Base-by-base conservation (phyloP, 768 basidiomycete genomes). In the Agaricus blazei region DNA sequence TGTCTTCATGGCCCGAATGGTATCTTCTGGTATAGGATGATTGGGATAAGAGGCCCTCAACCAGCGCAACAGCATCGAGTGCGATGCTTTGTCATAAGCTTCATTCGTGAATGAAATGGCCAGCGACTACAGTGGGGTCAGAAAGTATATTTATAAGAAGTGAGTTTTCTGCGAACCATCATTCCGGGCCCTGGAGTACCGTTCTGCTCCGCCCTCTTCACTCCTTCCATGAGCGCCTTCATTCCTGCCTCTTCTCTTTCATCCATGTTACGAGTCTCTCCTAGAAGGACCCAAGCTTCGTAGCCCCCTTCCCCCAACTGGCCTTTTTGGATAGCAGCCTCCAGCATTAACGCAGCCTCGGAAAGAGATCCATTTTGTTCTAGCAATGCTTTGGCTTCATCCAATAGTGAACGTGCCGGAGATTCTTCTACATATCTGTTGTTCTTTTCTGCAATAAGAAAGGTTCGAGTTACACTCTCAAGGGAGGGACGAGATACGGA, bases 21-120 rank as follows among this genome's bases (percentile, higher is more conserved):
- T 79, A 45, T 82, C 82, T 40, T 82, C 75, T 1, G 82, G 68
- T 41, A 89, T 72, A 42, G 70, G 74, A 58, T 77, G 75, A 23
- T 72, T 74, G 8, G 83, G 88, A 69, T 81, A 87, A 46, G 80
- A 80, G 37, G 86, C 80, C 52, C 73, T 72, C 48, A 98, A 75
- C 90, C 93, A 98, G 31, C 87, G 87, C 48, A 95, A 80, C 14
- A 99, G 80, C 75, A 87, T 90, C 0, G 84, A 73, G 65, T 96
- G 84, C 2, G 95, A 88, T 6, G 86, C 94, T 9, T 88, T 78
- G 63, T 98, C 95, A 62, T 86, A 88, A 0, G 83, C 83, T 71
- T 98, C 96, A 64, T 98, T 99, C 31, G 95, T 96, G 68, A 91
- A 98, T 8, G 93, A 93, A 59, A 98, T 93, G 1, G 96, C 94